phyloP scores from a whole-genome alignment of 2,329 filamentous ascomycete genomes.

The Scedosporium boydii region DNA sequence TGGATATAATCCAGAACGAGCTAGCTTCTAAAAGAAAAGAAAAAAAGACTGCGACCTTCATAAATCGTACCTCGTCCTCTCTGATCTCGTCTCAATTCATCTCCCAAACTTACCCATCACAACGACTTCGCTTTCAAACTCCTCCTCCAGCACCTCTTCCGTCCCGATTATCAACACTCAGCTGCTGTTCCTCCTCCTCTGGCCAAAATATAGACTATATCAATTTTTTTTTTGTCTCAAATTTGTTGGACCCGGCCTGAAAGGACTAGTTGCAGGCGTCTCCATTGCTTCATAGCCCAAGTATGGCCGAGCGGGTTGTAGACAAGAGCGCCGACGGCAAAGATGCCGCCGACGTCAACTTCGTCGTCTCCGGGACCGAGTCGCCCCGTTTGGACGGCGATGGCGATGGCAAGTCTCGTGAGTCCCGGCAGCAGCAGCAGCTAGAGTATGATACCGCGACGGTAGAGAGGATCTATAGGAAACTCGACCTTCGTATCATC shows the following conservation, averaged over 20 bases:
- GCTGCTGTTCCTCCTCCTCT: background rate
- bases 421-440: constrained; percentile 6
- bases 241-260: constrained; percentile 2
- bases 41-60: background rate
- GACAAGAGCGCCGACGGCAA: constrained; percentile 23
- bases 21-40: background rate
- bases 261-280: constrained; percentile 30
- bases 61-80: background rate
- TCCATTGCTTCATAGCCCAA: constrained; percentile 41
- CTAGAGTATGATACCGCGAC: constrained; percentile 39
- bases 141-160: background rate
- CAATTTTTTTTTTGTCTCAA: background rate
- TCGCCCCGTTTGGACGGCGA: constrained; percentile 5
- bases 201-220: background rate
- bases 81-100: background rate
- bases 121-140: background rate
- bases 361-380: background rate
- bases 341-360: constrained; percentile 8
- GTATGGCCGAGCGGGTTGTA: constrained; percentile 31
- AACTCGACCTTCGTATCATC: constrained; percentile 50
- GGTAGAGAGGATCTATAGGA: constrained; percentile 46
- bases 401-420: background rate
- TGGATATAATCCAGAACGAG: background rate
- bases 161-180: background rate
- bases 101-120: background rate